Base-by-base conservation (phyloP, 2,329 filamentous ascomycete genomes). In the Huntiella moniliformis region DNA sequence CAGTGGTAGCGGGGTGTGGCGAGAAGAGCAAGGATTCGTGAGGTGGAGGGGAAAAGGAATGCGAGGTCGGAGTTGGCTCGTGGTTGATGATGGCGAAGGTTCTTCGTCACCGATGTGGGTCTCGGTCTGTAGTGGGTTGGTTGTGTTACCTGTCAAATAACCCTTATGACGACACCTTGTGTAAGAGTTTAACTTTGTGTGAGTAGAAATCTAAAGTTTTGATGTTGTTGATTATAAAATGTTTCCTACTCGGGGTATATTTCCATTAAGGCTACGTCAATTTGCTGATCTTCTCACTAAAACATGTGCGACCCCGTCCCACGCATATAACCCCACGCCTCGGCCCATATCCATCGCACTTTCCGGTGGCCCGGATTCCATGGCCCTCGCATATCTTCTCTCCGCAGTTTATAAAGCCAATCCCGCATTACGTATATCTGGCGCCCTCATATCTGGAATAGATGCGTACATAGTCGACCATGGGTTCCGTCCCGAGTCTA, bases 301-400 rank as follows among this genome's bases (percentile, higher is more conserved):
- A 28, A 28, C 22, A 28, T 28, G 22, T 10, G 22, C 22, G 7
- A 8, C 22, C 22, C 22, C 22, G 4, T 28, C 22, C 4, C 12
- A n/a, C 13, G 16, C 13, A 2, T 16, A 6, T 6, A 3, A 12
- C 6, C 15, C n/a, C 5, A 16, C 15, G 5, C n/a, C 13, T 16
- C 32, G 11, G 15, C 44, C 28, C 11, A 45, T 34, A 34, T 16
- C 22, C 5, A 65, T 96, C 49, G 91, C 87, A 12, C 67, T 96
- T 51, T 95, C 87, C 56, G 91, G 91, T 17, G 91, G 91, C 5
- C 82, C 91, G 35, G 91, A 98, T 61, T 96, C 88, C n/a, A 98
- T 96, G 87, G 88, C 88, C 22, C 67, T 98, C 50, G 85, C 86
- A 46, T 77, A 68, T 50, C 70, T 96, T 33, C 83, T 82, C 57